A percentile compares a stretch with the other conserved stretches of the same genome.
Evolutionary conservation across 2,329 filamentous ascomycete species (phyloP).

Genomic region (Sordariomycetes sp.): DNA sequence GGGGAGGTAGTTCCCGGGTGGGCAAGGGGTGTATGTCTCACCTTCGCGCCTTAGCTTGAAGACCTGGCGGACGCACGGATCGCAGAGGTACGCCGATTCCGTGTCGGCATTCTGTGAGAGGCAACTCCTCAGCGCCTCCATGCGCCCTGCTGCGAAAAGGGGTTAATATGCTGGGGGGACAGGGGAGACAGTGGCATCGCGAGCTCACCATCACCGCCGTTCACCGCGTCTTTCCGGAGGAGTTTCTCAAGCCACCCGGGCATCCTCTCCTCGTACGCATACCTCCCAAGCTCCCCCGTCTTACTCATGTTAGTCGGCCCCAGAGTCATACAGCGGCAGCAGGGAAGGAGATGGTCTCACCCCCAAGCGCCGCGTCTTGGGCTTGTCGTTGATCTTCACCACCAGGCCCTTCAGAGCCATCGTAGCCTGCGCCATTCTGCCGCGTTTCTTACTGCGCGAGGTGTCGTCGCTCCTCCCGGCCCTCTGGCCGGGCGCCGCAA

Average conservation of each 20-base stretch:
- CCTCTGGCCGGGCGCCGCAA: neutral
- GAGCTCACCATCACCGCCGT: neutral
- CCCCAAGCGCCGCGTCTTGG: neutral
- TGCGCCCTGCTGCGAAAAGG: neutral
- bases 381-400: neutral
- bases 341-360: neutral
- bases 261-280: conserved; percentile 66
- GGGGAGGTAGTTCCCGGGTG: neutral
- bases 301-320: conserved; percentile 11
- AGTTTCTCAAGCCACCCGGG: conserved; percentile 55
- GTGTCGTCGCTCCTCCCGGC: neutral
- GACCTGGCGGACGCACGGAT: conserved; percentile 64
- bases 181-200: neutral
- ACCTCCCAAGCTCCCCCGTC: conserved; percentile 57
- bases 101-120: conserved; percentile 29
- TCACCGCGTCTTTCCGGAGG: conserved; percentile 44
- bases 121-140: neutral
- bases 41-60: conserved; percentile 72
- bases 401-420: neutral
- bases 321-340: neutral
- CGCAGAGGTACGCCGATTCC: conserved; percentile 67
- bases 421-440: neutral
- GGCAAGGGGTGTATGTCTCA: conserved; percentile 13
- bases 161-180: neutral
- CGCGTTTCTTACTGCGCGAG: neutral